Base-by-base conservation (phyloP, 2,329 filamentous ascomycete genomes). In the Capronia coronata region DNA sequence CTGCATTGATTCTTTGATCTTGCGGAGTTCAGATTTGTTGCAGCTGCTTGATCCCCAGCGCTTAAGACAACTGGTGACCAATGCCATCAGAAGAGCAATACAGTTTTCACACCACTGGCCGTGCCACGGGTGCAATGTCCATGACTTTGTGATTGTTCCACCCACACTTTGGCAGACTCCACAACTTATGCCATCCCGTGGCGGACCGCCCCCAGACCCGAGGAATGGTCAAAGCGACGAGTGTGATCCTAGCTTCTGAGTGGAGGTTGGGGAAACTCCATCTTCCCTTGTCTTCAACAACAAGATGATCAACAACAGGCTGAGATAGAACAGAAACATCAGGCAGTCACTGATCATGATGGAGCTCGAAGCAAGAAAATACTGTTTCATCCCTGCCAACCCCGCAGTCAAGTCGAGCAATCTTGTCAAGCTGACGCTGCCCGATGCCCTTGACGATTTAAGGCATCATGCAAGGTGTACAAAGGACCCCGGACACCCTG, bases 181-280 rank as follows among this genome's bases (percentile, higher is more conserved):
- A 23, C 43, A 16, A 27, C 43, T 30, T 14, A 34, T 18, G 42
- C 29, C 42, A 44, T n/a, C 40, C 30, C 43, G 29, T 8, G 16
- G 30, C 43, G 43, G 30, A 46, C 43, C 42, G 42, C 29, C 42
- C 43, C 43, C 43, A 46, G 43, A 46, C 43, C 43, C 43, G 43
- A 46, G 32, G 18, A 37, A 29, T 22, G 11, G 38, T 41, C 38
- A 25, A n/a, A n/a, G n/a, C n/a, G 19, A 9, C 38, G 22, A 22
- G 13, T 25, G 38, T 3, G 25, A 14, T 21, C 5, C 21, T 25
- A 41, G 8, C 38, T 25, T 13, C 3, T 41, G 13, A 21, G 6
- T 16, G 38, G 22, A 14, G 38, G 21, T 22, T 41, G 22, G 38
- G 16, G 38, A 41, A 41, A 10, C 23, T 41, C 16, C 38, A 41